Base-by-base conservation (phyloP, 441 rosid species). In the Hura crepitans region DNA sequence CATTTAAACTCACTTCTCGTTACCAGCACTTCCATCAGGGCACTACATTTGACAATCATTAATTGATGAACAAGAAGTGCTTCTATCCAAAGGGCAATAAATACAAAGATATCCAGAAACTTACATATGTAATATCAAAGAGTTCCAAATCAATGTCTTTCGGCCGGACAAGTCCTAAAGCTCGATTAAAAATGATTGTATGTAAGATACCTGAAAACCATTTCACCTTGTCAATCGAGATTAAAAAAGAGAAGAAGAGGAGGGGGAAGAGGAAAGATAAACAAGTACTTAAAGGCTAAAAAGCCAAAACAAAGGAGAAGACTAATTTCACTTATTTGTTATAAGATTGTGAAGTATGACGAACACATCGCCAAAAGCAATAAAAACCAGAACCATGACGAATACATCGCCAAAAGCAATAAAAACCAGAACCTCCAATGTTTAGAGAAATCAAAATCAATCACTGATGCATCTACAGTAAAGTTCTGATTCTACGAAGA, bases 121-220 rank as follows among this genome's bases (percentile, higher is more conserved):
- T 85, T 77, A 94, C 97, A 74, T 90, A 92, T 7, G 97, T 94
- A 69, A 94, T 87, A 1, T 91, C 97, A 20, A 91, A 94, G 66
- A 88, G 91, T 73, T 90, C 98, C 80, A 94, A 80, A 82, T 94
- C 97, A 56, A 91, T 76, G 65, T 90, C 98, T 77, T 88, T 94
- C 22, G 97, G 97, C 72, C 94, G 86, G 72, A 94, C 81, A 30
- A 92, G 91, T 73, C 99, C 99, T 69, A 94, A 81, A 5, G 99
- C 99, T 59, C 99, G 80, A 72, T 91, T 92, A 80, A 94, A 94
- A 43, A 94, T 86, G 65, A 91, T 83, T 0, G 98, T 91, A 69
- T 94, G 97, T 59, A 94, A 72, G 66, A 94, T 82, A 75, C 97
- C 98, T 94, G 86, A 35, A 78, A 68, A 18, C 70, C 70, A 57